phyloP scores from a whole-genome alignment of 2,329 filamentous ascomycete species.

The Hypoxylon sp. region DNA sequence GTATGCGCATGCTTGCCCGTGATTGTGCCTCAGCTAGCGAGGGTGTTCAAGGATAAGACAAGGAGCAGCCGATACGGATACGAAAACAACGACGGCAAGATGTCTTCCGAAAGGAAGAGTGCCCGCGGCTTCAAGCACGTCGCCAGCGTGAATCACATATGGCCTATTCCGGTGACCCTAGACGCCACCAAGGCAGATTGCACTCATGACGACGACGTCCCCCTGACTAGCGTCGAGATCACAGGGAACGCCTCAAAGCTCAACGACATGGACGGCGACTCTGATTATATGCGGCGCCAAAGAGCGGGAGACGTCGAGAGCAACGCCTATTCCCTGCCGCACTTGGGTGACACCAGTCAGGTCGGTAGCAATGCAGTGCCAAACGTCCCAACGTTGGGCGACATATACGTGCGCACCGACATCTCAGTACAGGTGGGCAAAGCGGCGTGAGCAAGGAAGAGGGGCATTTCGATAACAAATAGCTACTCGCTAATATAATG shows the following conservation, averaged over 20 bases:
- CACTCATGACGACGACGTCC: slow-evolving; percentile 26
- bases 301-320: not conserved
- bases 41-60: slow-evolving; percentile 9
- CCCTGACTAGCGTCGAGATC: slow-evolving; percentile 25
- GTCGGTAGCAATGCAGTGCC: not conserved
- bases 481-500: too few relatives aligned
- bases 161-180: slow-evolving; percentile 23
- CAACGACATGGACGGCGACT: not conserved
- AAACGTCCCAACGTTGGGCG: not conserved
- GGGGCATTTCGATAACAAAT: not conserved
- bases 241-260: slow-evolving; percentile 7
- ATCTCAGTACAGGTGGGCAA: slow-evolving; percentile 25
- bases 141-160: slow-evolving; percentile 32
- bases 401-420: slow-evolving; percentile 32
- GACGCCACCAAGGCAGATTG: slow-evolving; percentile 15
- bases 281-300: not conserved
- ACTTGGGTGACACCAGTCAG: not conserved
- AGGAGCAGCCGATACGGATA: slow-evolving; percentile 12
- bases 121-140: slow-evolving; percentile 34
- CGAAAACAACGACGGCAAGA: slow-evolving; percentile 7
- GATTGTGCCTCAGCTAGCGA: slow-evolving; percentile 31
- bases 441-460: not conserved
- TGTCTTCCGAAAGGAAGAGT: slow-evolving; percentile 28
- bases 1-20: slow-evolving; percentile 40
- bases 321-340: not conserved